Evolutionary conservation across 805 yeast species (phyloP).

Genomic region (Wickerhamomyces queroliae): DNA sequence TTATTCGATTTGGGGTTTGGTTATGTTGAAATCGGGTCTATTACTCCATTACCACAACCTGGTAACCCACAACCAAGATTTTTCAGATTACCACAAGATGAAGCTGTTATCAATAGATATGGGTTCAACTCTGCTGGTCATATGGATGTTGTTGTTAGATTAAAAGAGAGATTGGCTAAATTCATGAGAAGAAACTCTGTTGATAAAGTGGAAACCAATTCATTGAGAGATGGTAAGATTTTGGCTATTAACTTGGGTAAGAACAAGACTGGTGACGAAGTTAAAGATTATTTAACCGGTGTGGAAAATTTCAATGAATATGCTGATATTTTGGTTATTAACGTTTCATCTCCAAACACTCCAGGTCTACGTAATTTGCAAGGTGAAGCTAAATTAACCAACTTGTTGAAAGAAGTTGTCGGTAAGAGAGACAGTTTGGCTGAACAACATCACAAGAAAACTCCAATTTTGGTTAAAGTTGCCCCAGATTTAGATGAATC

Average conservation of each 20-base stretch:
- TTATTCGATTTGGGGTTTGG: slow-evolving; percentile 76
- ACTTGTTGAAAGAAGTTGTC: slow-evolving; percentile 61
- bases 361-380: slow-evolving; percentile 91
- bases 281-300: slow-evolving; percentile 79
- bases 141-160: slow-evolving; percentile 59
- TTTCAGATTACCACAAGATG: slow-evolving; percentile 78
- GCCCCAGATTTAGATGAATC: slow-evolving; percentile 88
- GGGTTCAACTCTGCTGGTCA: slow-evolving; percentile 95
- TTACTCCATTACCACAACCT: slow-evolving; percentile 89
- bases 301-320: slow-evolving; percentile 73
- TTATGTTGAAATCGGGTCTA: slow-evolving; percentile 88
- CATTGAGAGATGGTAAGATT: slow-evolving; percentile 59
- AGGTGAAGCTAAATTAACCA: slow-evolving; percentile 64
- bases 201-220: slow-evolving; percentile 25
- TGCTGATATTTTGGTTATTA: slow-evolving; percentile 87
- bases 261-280: slow-evolving; percentile 88
- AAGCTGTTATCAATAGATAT: slow-evolving; percentile 89
- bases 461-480: slow-evolving; percentile 84
- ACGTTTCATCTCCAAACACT: slow-evolving; percentile 93
- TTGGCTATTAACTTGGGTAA: slow-evolving; percentile 88
- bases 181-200: slow-evolving; percentile 18
- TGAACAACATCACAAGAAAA: slow-evolving; percentile 38
- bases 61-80: slow-evolving; percentile 94
- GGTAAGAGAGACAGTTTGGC: slow-evolving; percentile 55
- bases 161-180: slow-evolving; percentile 55